Conservation (phyloP, 345 rosid species). For the Populus pruinosa region DNA sequence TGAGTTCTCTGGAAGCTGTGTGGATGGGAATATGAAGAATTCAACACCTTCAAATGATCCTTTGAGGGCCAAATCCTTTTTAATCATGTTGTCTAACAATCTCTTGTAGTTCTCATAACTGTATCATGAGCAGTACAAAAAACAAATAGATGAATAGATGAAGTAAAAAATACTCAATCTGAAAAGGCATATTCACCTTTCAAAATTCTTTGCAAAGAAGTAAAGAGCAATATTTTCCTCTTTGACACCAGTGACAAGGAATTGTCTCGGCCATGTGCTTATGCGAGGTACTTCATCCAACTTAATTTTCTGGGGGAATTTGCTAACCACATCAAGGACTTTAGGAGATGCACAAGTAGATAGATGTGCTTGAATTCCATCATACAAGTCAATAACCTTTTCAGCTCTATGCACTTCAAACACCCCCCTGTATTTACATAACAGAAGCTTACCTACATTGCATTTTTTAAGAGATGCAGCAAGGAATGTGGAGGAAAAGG, state of each 20-base stretch:
- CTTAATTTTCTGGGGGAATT: conserved; percentile 44
- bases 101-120: conserved; percentile 77
- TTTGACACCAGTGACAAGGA: conserved; percentile 59
- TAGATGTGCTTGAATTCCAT: conserved; percentile 65
- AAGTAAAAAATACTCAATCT: background rate
- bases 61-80: conserved; percentile 78
- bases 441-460: conserved; percentile 12
- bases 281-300: conserved; percentile 79
- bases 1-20: conserved; percentile 74
- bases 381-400: conserved; percentile 39
- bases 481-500: background rate
- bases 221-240: conserved; percentile 92
- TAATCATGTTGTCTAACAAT: conserved; percentile 74
- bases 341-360: conserved; percentile 32
- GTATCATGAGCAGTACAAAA: conserved; percentile 29
- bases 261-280: conserved; percentile 83
- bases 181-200: conserved; percentile 46
- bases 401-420: conserved; percentile 61
- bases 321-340: conserved; percentile 30
- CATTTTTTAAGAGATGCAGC: background rate
- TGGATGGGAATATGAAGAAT: conserved; percentile 80
- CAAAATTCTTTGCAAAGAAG: conserved; percentile 88
- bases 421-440: conserved; percentile 55
- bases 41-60: conserved; percentile 72
- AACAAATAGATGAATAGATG: conserved; percentile 3